Conservation (phyloP, 805 yeast species). For the Saturnispora kantuleensis region DNA sequence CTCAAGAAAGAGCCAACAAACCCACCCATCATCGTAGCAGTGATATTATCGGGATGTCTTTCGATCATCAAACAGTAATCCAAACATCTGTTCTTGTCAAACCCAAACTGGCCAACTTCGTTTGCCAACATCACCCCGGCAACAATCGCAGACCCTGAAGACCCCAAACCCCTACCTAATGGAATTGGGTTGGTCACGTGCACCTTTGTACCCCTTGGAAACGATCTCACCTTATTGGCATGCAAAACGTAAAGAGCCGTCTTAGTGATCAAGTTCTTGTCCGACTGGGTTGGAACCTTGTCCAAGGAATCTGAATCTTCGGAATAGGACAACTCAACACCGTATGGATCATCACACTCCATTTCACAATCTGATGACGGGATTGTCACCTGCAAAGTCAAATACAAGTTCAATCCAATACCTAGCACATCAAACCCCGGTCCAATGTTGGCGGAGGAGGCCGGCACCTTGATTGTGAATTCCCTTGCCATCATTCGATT, state of each 20-base stretch:
- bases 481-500: constrained; percentile 32
- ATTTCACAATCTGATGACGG: constrained; percentile 29
- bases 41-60: constrained; percentile 96
- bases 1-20: constrained; percentile 92
- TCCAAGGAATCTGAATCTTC: constrained; percentile 39
- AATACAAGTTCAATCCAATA: constrained; percentile 67
- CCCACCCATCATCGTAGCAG: constrained; percentile 99
- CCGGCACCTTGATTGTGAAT: constrained; percentile 72
- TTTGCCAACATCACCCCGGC: constrained; percentile 91
- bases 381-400: constrained; percentile 59
- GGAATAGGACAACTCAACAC: constrained; percentile 57
- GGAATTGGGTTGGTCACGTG: constrained; percentile 89
- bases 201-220: constrained; percentile 77
- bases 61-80: constrained; percentile 96
- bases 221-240: constrained; percentile 63
- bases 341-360: constrained; percentile 50
- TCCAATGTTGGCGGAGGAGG: constrained; percentile 96
- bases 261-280: constrained; percentile 77
- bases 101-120: constrained; percentile 64
- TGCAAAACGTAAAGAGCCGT: constrained; percentile 88
- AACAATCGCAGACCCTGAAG: constrained; percentile 97
- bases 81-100: constrained; percentile 71
- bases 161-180: constrained; percentile 92
- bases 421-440: constrained; percentile 98
- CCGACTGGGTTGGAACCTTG: constrained; percentile 64